These are phyloP conservation scores for Cercophora sp. DNA, from an alignment of 495 filamentous ascomycete species.

Conservation along the genomic window DNA sequence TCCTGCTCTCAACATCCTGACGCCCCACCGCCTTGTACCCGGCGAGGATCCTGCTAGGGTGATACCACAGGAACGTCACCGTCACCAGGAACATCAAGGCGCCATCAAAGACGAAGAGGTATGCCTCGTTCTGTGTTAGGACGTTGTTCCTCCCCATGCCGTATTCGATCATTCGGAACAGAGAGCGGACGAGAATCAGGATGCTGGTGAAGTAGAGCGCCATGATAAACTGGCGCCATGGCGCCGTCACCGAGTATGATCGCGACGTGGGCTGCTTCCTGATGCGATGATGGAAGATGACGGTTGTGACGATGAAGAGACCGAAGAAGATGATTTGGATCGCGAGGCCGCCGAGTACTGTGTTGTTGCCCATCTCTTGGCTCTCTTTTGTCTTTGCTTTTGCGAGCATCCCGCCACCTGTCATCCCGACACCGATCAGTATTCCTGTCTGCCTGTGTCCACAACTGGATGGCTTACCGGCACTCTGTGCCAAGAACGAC, in stretches of 20 bases:
- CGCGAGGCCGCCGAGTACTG: slow-evolving; percentile 43
- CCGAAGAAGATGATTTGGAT: slow-evolving; percentile 52
- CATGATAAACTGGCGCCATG: slow-evolving; percentile 48
- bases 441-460: background rate
- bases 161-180: slow-evolving; percentile 63
- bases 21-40: slow-evolving; percentile 21
- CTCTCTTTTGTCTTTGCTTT: slow-evolving; percentile 21
- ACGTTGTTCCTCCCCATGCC: slow-evolving; percentile 49
- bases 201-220: slow-evolving; percentile 47
- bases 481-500: slow-evolving; percentile 36
- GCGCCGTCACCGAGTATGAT: background rate
- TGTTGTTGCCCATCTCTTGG: slow-evolving; percentile 34
- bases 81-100: slow-evolving; percentile 54
- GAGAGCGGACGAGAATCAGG: slow-evolving; percentile 57
- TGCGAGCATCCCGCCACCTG: slow-evolving; percentile 31
- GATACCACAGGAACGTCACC: slow-evolving; percentile 19
- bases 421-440: no score
- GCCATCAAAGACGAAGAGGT: slow-evolving; percentile 61
- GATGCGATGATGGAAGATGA: slow-evolving; percentile 33
- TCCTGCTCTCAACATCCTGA: slow-evolving; percentile 6
- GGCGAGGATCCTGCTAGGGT: slow-evolving; percentile 16
- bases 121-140: slow-evolving; percentile 49
- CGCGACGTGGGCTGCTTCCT: background rate
- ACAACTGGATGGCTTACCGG: slow-evolving; percentile 11
- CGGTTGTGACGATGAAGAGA: slow-evolving; percentile 43